Base-by-base conservation (phyloP, 129 eudicot species). In the Escallonia rubra region DNA sequence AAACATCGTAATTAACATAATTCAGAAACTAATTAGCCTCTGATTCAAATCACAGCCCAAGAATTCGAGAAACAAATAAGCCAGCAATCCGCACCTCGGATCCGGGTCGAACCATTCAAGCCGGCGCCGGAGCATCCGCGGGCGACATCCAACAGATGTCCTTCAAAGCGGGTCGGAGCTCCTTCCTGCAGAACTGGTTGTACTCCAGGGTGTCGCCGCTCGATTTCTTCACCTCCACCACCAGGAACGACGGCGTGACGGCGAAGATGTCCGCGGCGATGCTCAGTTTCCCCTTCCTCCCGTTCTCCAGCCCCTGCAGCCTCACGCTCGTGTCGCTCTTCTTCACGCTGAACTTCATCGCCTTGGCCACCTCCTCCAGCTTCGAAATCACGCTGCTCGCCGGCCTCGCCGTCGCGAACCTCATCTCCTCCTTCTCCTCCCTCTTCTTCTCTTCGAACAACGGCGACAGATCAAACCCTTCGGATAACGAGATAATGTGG, bases 121-220 rank as follows among this genome's bases (percentile, higher is more conserved):
- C 59, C 34, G 59, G 59, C 4, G 59, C 6, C 4, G 59, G 12
- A 50, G 10, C 12, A 0, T 50, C 55, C 55, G 74, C 75, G 23
- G 81, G 14, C n/a, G 86, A 74, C 7, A 75, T 78, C 87, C 87
- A 82, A 3, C 78, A 70, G 8, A 92, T 79, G 41, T 88, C 98
- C 66, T 86, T 79, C 0, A 92, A 79, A 34, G 98, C 98, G 47
- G 98, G 98, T 34, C 96, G 77, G 59, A 92, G 96, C 74, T 88
- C 86, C 63, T 84, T 80, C 38, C 84, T 75, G 66, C 95, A 92
- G 84, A 92, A 92, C 68, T 79, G 86, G 63, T 89, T 79, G 74
- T 86, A 92, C 83, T 92, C 98, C 61, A 86, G 10, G 0, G 98
- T 89, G 60, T 89, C 96, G 4, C 98, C 98, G 52, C 90, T 80